These are phyloP conservation scores for Linnemannia exigua DNA, from an alignment of 192 early-diverging fungal species.

Conservation along the genomic window DNA sequence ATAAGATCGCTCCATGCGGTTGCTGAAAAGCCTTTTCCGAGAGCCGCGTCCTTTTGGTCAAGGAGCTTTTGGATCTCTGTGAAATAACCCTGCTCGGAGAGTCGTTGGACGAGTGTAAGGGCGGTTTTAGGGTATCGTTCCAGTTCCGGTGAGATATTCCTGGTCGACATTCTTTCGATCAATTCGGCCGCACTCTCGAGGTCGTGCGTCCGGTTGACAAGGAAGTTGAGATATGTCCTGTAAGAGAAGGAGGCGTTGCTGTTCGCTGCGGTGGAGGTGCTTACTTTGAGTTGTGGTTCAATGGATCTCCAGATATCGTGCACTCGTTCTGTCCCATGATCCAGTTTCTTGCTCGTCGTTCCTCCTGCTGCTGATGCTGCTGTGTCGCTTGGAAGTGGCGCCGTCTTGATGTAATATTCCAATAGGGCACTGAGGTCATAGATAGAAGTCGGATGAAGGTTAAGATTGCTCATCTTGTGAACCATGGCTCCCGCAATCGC, in stretches of 20 bases:
- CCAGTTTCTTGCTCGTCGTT: neutral
- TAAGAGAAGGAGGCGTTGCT: slow-evolving; percentile 41
- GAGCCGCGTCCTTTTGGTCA: slow-evolving; percentile 30
- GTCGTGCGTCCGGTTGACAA: slow-evolving; percentile 25
- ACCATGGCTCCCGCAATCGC: slow-evolving; percentile 47
- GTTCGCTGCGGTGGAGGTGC: slow-evolving; percentile 6
- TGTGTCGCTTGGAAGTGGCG: neutral
- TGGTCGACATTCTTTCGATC: slow-evolving; percentile 37
- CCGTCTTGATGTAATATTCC: slow-evolving; percentile 49
- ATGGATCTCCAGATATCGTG: slow-evolving; percentile 44
- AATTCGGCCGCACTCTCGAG: slow-evolving; percentile 43
- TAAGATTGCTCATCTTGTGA: slow-evolving; percentile 34
- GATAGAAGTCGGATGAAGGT: slow-evolving; percentile 29
- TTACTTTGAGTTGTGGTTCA: slow-evolving; percentile 26
- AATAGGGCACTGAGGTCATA: slow-evolving; percentile 46
- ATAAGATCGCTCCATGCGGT: slow-evolving; percentile 41
- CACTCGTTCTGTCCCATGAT: slow-evolving; percentile 20
- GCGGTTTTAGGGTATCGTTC: slow-evolving; percentile 40
- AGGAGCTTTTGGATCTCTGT: slow-evolving; percentile 44
- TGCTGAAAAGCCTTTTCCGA: slow-evolving; percentile 25
- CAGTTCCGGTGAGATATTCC: slow-evolving; percentile 46
- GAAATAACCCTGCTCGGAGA: slow-evolving; percentile 33
- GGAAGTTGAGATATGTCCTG: slow-evolving; percentile 36
- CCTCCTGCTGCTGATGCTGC: neutral
- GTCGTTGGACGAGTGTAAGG: neutral